phyloP scores from a whole-genome alignment of 2,329 filamentous ascomycete species.

The Meredithiella fracta region DNA sequence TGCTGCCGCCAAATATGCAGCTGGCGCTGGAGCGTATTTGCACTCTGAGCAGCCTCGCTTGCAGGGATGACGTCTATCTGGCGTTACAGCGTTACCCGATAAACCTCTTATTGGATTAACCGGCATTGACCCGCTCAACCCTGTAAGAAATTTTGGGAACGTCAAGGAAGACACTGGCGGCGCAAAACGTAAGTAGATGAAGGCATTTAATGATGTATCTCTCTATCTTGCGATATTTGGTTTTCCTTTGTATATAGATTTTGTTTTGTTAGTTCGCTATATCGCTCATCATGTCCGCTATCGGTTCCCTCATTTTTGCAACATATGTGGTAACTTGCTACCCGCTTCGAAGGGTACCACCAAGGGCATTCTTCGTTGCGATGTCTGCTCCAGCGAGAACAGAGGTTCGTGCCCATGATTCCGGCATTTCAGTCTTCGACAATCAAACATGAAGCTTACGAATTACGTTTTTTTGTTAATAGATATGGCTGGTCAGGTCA shows the following conservation, averaged over 20 bases:
- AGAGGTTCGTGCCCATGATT: conserved; percentile 39
- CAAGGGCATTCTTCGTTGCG: conserved; percentile 63
- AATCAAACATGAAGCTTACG: conserved; percentile 10
- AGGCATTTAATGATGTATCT: neutral
- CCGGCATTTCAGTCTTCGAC: too few relatives aligned
- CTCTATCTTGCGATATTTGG: neutral
- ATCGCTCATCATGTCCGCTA: conserved; percentile 53
- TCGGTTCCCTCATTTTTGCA: conserved; percentile 83
- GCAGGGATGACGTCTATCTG: conserved; percentile 7
- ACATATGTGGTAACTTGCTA: conserved; percentile 77
- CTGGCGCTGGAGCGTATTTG: neutral
- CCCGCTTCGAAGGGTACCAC: conserved; percentile 62
- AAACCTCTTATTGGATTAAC: conserved; percentile 10
- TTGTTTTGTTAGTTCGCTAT: too few relatives aligned
- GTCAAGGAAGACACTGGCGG: neutral
- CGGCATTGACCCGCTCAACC: neutral
- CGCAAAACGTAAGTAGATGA: neutral
- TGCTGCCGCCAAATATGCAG: neutral
- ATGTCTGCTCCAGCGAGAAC: conserved; percentile 72
- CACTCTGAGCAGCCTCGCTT: conserved; percentile 12
- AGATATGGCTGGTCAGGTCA: conserved; percentile 62
- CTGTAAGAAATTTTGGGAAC: conserved; percentile 8
- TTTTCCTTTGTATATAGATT: conserved; percentile 2
- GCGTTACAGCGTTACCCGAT: conserved; percentile 1
- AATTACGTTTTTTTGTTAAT: conserved; percentile 1